These are phyloP conservation scores for Gentiana macrophylla DNA, from an alignment of 257 asterid genomes.

Conservation along the genomic window DNA sequence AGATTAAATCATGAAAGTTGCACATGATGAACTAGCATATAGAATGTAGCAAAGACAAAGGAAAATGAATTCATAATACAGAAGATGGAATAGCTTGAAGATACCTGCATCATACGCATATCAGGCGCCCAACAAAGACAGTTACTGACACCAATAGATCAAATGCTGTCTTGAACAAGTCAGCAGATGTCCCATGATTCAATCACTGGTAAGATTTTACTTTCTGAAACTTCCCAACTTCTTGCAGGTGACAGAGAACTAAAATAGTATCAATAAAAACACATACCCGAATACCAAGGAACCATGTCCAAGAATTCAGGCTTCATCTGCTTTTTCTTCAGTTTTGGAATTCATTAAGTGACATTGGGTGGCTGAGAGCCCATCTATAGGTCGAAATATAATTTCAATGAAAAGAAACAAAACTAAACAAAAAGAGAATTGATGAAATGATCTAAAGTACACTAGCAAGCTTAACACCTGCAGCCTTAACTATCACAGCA, in stretches of 20 bases:
- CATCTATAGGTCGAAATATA: slow-evolving; percentile 40
- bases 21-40: too few relatives aligned
- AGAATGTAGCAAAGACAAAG: too few relatives aligned
- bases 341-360: slow-evolving; percentile 69
- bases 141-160: slow-evolving; percentile 96
- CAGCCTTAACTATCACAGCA: too few relatives aligned
- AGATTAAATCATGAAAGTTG: background rate
- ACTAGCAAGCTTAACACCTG: too few relatives aligned
- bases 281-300: slow-evolving; percentile 96
- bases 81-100: too few relatives aligned
- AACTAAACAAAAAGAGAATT: too few relatives aligned
- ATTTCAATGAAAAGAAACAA: too few relatives aligned
- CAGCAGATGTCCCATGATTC: slow-evolving; percentile 90
- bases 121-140: slow-evolving; percentile 98
- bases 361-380: slow-evolving; percentile 97
- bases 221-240: too few relatives aligned
- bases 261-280: background rate
- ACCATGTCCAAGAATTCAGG: slow-evolving; percentile 98
- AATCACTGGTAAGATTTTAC: slow-evolving; percentile 12
- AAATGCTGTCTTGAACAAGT: slow-evolving; percentile 93
- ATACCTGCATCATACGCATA: slow-evolving; percentile 99
- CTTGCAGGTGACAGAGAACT: background rate
- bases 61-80: too few relatives aligned
- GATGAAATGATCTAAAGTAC: too few relatives aligned
- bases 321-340: slow-evolving; percentile 82